Evolutionary conservation across 257 asterid species (phyloP).

Genomic region (Salvia miltiorrhiza): DNA sequence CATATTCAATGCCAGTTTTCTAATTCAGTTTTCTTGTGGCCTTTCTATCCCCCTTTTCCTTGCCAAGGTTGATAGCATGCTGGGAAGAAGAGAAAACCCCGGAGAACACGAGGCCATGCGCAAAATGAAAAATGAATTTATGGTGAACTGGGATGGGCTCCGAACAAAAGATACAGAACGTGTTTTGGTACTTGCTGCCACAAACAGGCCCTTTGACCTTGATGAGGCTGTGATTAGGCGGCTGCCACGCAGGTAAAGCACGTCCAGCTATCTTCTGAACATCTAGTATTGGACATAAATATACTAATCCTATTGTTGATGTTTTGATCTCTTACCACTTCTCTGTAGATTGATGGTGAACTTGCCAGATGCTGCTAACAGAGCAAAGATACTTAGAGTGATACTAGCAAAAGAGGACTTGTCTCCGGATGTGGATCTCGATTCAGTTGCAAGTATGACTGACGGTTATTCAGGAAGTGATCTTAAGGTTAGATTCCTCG

Average conservation of each 20-base stretch:
- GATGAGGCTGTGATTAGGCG: constrained; percentile 95
- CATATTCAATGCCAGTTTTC: neutral
- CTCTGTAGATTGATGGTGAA: constrained; percentile 78
- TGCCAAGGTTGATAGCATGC: constrained; percentile 88
- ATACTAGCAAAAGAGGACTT: constrained; percentile 85
- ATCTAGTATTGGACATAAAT: neutral
- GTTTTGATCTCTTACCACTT: constrained; percentile 13
- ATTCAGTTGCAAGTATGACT: constrained; percentile 75
- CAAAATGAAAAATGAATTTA: constrained; percentile 96
- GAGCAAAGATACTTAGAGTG: constrained; percentile 81
- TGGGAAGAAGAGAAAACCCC: constrained; percentile 88
- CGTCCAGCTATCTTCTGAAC: neutral
- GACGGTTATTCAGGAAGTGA: constrained; percentile 98
- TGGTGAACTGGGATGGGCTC: constrained; percentile 98
- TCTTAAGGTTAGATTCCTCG: constrained; percentile 65
- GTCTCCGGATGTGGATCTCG: constrained; percentile 71
- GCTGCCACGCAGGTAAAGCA: constrained; percentile 77
- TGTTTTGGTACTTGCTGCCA: constrained; percentile 92
- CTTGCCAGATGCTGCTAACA: constrained; percentile 88
- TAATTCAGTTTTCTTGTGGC: neutral
- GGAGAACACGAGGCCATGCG: constrained; percentile 98
- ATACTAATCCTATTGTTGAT: neutral
- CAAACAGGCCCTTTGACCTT: constrained; percentile 95
- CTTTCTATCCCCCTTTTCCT: constrained; percentile 2
- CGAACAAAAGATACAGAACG: constrained; percentile 91